Conservation (phyloP, 306 rosid species). For the Cicer cuneatum region DNA sequence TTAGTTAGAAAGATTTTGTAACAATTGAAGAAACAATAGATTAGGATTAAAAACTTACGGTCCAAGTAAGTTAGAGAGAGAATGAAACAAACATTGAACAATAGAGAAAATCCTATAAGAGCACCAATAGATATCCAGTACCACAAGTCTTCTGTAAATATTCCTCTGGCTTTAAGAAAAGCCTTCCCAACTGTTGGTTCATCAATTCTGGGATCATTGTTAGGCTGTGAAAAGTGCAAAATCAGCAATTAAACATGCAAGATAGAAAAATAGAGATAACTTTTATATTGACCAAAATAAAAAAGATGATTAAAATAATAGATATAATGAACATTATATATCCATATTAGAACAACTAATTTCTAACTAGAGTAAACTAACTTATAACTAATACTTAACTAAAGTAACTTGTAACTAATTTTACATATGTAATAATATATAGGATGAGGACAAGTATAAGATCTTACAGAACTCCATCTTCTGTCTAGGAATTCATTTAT, state of each 20-base stretch:
- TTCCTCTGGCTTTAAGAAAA: slow-evolving; percentile 66
- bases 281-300: too few species aligned
- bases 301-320: too few species aligned
- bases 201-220: slow-evolving; percentile 41
- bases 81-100: slow-evolving; percentile 61
- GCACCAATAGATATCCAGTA: slow-evolving; percentile 79
- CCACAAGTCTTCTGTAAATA: slow-evolving; percentile 61
- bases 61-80: slow-evolving; percentile 62
- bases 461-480: slow-evolving; percentile 77
- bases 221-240: slow-evolving; percentile 49
- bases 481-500: slow-evolving; percentile 83
- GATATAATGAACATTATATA: too few species aligned
- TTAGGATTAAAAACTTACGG: slow-evolving; percentile 55
- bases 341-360: too few species aligned
- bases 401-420: too few species aligned
- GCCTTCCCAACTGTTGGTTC: slow-evolving; percentile 71
- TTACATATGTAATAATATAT: too few species aligned
- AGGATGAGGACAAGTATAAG: background rate
- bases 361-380: too few species aligned
- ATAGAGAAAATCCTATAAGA: slow-evolving; percentile 61
- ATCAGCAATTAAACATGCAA: slow-evolving; percentile 5
- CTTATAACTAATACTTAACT: too few species aligned
- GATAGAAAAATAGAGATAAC: too few species aligned
- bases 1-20: background rate
- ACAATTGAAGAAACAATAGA: slow-evolving; percentile 4